Evolutionary conservation across 768 basidiomycete species (phyloP), one percentile per base, ranked within the genome.

Genomic region (Rhizopogon vesiculosus): DNA sequence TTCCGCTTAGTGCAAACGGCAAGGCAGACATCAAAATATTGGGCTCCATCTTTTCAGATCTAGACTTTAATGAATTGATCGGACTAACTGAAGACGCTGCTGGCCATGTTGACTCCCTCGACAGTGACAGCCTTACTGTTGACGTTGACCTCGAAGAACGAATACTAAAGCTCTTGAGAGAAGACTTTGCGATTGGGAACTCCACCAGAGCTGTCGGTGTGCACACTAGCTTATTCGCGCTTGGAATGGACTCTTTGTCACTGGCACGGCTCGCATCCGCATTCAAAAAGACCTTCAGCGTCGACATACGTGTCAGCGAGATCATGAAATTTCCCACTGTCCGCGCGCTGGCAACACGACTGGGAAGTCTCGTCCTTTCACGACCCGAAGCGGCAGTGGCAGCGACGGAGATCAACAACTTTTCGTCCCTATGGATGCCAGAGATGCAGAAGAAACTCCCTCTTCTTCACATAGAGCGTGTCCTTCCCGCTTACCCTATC

Each of bases 401-500:
- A 15, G 44, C 18, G 31, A 15, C 8, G 44, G 33, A 40, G 39
- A n/a, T 65, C 15, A 41, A 49, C 40, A 35, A 28, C 16, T 67
- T 65, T 49, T 67, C 58, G 13, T 54, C 63, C 18, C 29, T 53
- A 19, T 65, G 64, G 64, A 45, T 57, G 35, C 54, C 44, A 12
- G 54, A 58, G 42, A 59, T 53, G 5, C 16, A 51, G 45, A 42
- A 58, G 43, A 52, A 43, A 33, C 12, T 56, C 13, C 48, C 57
- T 2, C 53, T 42, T 12, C 12, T 51, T 5, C 54, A 49, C 15
- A 44, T 68, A 8, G 57, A 44, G 38, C 53, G 46, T 12, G 58
- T 71, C 53, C 74, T 77, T 22, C 78, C 79, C 18, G 67, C 78
- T 29, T 76, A 78, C 51, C 67, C 77, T 18, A 67, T 79, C 13